Base-by-base conservation (phyloP, 148 eudicot genomes). In the Silene conica region DNA sequence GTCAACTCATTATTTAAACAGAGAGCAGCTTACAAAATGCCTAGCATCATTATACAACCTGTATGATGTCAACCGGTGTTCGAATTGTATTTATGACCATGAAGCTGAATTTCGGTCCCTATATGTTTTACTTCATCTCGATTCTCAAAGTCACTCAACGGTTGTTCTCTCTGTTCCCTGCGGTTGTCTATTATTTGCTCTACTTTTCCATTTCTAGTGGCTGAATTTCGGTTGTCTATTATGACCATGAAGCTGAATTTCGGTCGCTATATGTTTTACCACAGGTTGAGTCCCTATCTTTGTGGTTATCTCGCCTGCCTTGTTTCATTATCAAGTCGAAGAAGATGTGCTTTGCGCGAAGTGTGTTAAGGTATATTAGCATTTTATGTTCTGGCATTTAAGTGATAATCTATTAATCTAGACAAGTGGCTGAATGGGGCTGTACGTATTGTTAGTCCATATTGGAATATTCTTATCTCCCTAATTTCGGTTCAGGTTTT, bases 71-170 rank as follows among this genome's bases (percentile, higher is more conserved):
- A 89, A 88, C 78, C 86, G 79, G 56, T 82, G 70, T 28, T 77
- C 88, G 43, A 76, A 77, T 71, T 78, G 82, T 63, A 52, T 74
- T 31, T 79, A 56, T 72, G 83, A 79, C 59, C 83, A 93, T 57
- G 98, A 93, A 83, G 89, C 92, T 69, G 97, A 94, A 80, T 94
- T 86, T 71, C 88, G 81, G 67, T 94, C 98, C 16, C 80, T 89
- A 61, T 87, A 89, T 69, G 86, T 92, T 79, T 90, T 94, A 66
- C 96, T 91, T 57, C 96, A 89, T 84, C 93, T 94, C 58, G 88
- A 87, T 45, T 76, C 88, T 69, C 83, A 87, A 65, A 81, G 73
- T 76, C 87, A 90, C 71, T 80, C 86, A 69, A 82, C 65, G 86
- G 90, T 88, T 69, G 38, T 28, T 83, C 48, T 73, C 79, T 74